These are phyloP conservation scores for Ailanthus altissimus DNA, from an alignment of 345 rosid species.

Conservation along the genomic window DNA sequence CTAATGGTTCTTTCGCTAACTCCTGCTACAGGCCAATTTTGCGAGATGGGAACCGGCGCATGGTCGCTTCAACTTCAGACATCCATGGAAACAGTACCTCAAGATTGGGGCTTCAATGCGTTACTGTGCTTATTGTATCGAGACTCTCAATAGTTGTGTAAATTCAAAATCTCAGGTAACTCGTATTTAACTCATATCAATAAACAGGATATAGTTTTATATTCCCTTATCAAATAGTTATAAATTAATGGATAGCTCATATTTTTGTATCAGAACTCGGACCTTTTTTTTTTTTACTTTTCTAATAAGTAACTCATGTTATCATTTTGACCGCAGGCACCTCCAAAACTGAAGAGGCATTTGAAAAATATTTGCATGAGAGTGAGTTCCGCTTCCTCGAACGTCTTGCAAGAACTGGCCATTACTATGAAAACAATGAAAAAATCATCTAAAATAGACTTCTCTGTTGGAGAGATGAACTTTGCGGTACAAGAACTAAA, in stretches of 20 bases:
- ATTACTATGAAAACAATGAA: slow-evolving; percentile 42
- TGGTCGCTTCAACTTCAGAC: slow-evolving; percentile 61
- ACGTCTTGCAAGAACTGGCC: slow-evolving; percentile 53
- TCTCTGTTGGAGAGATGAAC: slow-evolving; percentile 52
- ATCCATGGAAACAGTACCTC: slow-evolving; percentile 83
- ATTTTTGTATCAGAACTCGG: neutral
- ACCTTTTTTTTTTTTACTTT: neutral
- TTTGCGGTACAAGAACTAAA: slow-evolving; percentile 56
- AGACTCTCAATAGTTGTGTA: slow-evolving; percentile 49
- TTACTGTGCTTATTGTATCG: slow-evolving; percentile 64
- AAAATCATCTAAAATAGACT: slow-evolving; percentile 47
- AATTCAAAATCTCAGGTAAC: slow-evolving; percentile 52
- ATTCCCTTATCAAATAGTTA: neutral
- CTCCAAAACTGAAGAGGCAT: slow-evolving; percentile 46
- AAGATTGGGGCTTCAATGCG: slow-evolving; percentile 66
- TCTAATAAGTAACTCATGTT: neutral
- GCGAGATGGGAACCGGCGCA: slow-evolving; percentile 86
- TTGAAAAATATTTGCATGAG: slow-evolving; percentile 43
- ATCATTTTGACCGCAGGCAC: slow-evolving; percentile 38
- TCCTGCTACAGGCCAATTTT: slow-evolving; percentile 48
- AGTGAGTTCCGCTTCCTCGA: slow-evolving; percentile 40
- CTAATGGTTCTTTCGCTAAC: neutral
- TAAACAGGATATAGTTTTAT: neutral
- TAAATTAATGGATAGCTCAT: neutral
- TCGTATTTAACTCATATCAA: neutral